Percentiles rank a stretch among this genome's conserved stretches.
phyloP scores from a whole-genome alignment of 441 rosid genomes.

The Euphorbia corollata region DNA sequence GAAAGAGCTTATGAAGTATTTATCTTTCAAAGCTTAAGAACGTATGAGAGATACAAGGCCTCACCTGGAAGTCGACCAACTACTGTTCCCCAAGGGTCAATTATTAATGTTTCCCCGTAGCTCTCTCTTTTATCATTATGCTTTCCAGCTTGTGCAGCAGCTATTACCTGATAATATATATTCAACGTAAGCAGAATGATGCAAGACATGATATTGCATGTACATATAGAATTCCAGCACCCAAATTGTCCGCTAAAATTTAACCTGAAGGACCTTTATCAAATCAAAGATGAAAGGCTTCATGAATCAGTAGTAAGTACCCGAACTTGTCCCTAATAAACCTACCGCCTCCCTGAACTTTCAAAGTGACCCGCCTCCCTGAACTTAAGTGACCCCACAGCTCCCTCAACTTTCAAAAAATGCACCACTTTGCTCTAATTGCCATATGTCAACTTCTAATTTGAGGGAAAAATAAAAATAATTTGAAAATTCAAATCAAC shows the following conservation, averaged over 20 bases:
- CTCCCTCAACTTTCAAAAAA: no score
- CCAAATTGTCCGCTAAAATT: neutral
- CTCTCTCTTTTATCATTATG: constrained; percentile 84
- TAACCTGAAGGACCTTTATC: neutral
- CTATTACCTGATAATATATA: constrained; percentile 54
- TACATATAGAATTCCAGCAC: neutral
- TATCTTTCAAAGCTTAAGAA: neutral
- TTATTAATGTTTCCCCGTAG: constrained; percentile 77
- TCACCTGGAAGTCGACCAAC: constrained; percentile 78
- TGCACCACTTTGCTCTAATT: no score
- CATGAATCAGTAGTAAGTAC: no score
- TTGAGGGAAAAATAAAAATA: no score
- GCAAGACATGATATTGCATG: neutral
- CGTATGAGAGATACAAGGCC: constrained; percentile 10
- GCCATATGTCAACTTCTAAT: no score
- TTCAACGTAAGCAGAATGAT: constrained; percentile 10
- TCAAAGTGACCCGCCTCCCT: no score
- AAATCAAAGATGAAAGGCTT: neutral
- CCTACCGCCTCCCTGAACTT: no score
- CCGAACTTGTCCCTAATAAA: no score
- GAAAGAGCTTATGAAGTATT: constrained; percentile 3
- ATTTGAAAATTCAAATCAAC: no score
- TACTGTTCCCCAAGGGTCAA: constrained; percentile 91
- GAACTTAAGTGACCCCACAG: no score
- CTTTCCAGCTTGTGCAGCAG: constrained; percentile 89